Conservation (phyloP, 1,284 basidiomycete genomes). For the Ganoderma sp. region DNA sequence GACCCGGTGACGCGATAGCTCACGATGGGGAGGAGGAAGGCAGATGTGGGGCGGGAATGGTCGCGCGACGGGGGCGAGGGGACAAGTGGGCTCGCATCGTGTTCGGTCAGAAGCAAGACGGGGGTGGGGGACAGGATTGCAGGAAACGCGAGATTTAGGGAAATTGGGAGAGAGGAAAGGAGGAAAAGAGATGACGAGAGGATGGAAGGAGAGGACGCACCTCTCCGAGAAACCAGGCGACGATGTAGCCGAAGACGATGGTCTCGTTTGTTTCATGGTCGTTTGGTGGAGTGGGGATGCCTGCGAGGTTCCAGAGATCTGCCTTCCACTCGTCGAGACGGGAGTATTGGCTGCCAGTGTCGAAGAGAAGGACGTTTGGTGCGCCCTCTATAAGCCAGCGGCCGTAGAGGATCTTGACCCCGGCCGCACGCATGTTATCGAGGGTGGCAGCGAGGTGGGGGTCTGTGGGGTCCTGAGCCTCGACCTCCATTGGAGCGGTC, state of each 20-base stretch:
- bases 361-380: constrained; percentile 93
- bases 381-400: constrained; percentile 98
- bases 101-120: neutral
- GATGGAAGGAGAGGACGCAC: constrained; percentile 50
- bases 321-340: constrained; percentile 98
- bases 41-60: neutral
- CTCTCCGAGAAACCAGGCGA: constrained; percentile 99
- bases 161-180: neutral
- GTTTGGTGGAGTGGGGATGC: constrained; percentile 94
- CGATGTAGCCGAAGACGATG: constrained; percentile 98
- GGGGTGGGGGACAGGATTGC: neutral
- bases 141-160: neutral
- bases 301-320: constrained; percentile 97
- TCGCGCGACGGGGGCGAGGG: neutral
- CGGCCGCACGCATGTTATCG: constrained; percentile 81
- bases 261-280: constrained; percentile 99
- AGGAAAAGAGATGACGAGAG: constrained; percentile 22
- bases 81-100: neutral
- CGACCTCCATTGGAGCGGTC: constrained; percentile 98
- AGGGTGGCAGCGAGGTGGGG: constrained; percentile 74
- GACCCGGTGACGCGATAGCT: neutral
- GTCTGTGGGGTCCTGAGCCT: constrained; percentile 85
- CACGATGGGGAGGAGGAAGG: neutral
- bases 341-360: constrained; percentile 88
- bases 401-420: constrained; percentile 94